These are phyloP conservation scores for Lithocarpus polystachyus DNA, from an alignment of 306 rosid species.

Conservation along the genomic window DNA sequence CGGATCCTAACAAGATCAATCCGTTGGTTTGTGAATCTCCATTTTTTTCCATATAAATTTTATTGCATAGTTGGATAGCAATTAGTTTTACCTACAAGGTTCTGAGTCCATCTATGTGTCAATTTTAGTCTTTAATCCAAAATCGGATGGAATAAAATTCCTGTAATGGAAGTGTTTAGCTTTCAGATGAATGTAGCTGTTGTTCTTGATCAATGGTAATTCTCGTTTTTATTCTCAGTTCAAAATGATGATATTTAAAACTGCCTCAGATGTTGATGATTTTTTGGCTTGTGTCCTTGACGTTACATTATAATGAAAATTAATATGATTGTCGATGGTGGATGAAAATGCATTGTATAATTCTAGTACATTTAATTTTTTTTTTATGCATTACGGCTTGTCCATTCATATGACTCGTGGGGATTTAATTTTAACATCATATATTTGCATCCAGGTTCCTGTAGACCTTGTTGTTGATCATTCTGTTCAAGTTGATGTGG, in stretches of 20 bases:
- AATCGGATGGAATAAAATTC: not conserved
- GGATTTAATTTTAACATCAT: not conserved
- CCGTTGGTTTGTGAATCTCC: not conserved
- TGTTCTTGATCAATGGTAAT: not conserved
- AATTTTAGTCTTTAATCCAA: not conserved
- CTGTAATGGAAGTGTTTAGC: not conserved
- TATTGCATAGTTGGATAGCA: not conserved
- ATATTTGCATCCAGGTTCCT: not conserved
- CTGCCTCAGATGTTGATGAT: not conserved
- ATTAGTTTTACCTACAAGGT: not conserved
- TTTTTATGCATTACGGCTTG: not conserved
- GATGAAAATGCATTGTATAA: not conserved
- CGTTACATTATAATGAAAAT: not conserved
- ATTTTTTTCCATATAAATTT: not conserved
- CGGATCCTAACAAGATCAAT: not conserved
- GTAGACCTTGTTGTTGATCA: conserved; percentile 7
- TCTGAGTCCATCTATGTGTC: not conserved
- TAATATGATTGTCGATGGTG: not conserved
- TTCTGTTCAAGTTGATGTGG: conserved; percentile 7
- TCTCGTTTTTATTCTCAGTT: not conserved
- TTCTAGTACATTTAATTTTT: not conserved
- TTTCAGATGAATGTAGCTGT: not conserved
- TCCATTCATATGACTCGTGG: not conserved
- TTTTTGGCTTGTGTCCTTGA: not conserved
- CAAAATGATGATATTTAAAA: not conserved